Evolutionary conservation across 805 yeast species (phyloP), one percentile per base, ranked within the genome.

Genomic region (Diddensiella santjacobensis): DNA sequence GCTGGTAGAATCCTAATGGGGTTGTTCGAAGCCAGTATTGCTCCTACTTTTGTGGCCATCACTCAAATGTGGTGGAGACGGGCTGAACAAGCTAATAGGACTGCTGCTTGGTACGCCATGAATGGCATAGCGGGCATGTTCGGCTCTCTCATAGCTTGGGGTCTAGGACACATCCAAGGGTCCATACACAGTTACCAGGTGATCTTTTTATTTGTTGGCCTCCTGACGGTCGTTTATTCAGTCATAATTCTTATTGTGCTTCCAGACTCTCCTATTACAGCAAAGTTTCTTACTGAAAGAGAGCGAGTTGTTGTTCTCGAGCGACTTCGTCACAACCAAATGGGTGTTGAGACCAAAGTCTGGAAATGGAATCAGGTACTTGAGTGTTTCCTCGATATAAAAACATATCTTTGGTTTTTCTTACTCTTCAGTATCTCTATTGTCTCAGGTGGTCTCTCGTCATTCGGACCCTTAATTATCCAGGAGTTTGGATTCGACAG

Each of bases 11-110:
- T 72, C 6, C 57, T 78, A 36, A 59, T 79, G 24, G 84, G 85
- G 13, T 60, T 71, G 51, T 63, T 76, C 2, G 85, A 80, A 58
- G 68, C 78, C 50, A 68, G 73, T 18, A 73, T 80, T 22, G 73
- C 80, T 15, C 86, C 87, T 3, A 74, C 81, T 3, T 77, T 77
- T 63, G 75, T 78, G 23, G 67, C 77, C 26, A 60, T 81, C 42
- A 80, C 83, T 3, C 63, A 77, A 22, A 81, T 77, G 63, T 81
- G 81, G 76, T 81, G 79, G 71, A 73, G 69, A 50, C 56, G 64
- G 18, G 52, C 53, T n/a, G 67, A 67, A 51, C 78, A 79, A 44
- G 83, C 83, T 15, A 41, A 41, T 41, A 61, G 78, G 40, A 61
- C 69, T 2, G 64, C 71, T 20, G 49, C 68, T 22, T 75, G 78